Percentiles rank a stretch among this genome's conserved stretches.
These are phyloP conservation scores for Balansia obtecta DNA, from an alignment of 2,329 filamentous ascomycete genomes.

Conservation along the genomic window DNA sequence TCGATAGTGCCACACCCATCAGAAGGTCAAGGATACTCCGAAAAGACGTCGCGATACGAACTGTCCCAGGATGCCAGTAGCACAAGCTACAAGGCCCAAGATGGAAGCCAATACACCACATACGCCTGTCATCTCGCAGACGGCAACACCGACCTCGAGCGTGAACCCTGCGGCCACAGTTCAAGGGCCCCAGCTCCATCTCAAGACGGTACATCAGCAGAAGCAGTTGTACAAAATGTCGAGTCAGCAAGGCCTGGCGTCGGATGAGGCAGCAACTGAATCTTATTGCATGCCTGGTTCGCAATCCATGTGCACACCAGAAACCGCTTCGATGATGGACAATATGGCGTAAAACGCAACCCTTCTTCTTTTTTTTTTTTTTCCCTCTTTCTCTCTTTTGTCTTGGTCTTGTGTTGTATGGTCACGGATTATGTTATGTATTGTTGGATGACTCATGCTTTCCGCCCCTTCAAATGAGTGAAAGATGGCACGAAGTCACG, in stretches of 20 bases:
- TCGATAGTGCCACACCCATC: slow-evolving; percentile 54
- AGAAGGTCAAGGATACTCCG: slow-evolving; percentile 58
- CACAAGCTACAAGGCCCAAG: slow-evolving; percentile 34
- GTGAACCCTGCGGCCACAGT: slow-evolving; percentile 5
- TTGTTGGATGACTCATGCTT: not conserved
- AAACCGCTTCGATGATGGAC: not conserved
- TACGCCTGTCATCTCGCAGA: slow-evolving; percentile 20
- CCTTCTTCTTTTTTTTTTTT: too few relatives aligned
- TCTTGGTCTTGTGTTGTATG: not conserved
- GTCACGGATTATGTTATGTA: not conserved
- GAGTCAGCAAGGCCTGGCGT: not conserved
- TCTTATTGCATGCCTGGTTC: not conserved
- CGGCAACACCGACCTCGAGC: slow-evolving; percentile 9
- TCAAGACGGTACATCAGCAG: slow-evolving; percentile 1
- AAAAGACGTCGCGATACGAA: slow-evolving; percentile 54
- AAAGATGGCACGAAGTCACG: slow-evolving; percentile 1
- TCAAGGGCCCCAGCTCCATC: slow-evolving; percentile 5
- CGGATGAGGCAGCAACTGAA: not conserved
- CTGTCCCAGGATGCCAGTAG: slow-evolving; percentile 22
- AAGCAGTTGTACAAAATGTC: slow-evolving; percentile 3
- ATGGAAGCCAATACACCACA: slow-evolving; percentile 24
- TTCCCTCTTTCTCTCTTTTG: not conserved
- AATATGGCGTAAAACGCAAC: not conserved
- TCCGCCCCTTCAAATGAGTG: not conserved
- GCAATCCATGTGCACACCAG: not conserved